These are phyloP conservation scores for Fraxinus xanthoxyloides DNA, from an alignment of 305 asterid species.

Conservation along the genomic window DNA sequence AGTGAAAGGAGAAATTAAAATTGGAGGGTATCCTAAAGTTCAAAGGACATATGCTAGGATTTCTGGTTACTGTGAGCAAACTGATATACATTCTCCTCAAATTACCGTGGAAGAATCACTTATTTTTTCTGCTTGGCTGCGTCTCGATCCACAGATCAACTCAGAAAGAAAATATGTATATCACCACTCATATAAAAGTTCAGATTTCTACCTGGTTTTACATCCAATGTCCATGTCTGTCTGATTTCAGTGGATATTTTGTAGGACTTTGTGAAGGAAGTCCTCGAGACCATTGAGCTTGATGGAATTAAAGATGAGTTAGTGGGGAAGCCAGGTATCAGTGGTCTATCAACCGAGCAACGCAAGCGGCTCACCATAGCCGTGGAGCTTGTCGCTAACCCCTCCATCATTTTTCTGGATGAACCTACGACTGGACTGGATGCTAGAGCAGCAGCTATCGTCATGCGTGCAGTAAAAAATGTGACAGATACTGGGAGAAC, in stretches of 20 bases:
- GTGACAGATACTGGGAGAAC: slow-evolving; percentile 82
- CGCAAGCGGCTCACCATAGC: slow-evolving; percentile 79
- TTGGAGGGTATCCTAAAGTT: slow-evolving; percentile 74
- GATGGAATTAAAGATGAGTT: slow-evolving; percentile 53
- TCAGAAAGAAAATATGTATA: slow-evolving; percentile 56
- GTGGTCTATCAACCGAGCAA: slow-evolving; percentile 80
- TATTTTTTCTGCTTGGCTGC: slow-evolving; percentile 80
- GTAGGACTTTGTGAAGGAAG: slow-evolving; percentile 73
- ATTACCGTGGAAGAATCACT: slow-evolving; percentile 78
- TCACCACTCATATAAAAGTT: not conserved
- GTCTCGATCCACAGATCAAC: slow-evolving; percentile 60
- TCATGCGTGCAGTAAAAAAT: slow-evolving; percentile 78
- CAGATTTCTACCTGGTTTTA: not conserved
- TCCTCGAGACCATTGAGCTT: slow-evolving; percentile 76
- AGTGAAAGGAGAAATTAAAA: slow-evolving; percentile 59
- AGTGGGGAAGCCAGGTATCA: slow-evolving; percentile 72
- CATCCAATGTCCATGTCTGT: not conserved
- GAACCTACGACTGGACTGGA: slow-evolving; percentile 84
- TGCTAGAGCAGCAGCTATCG: slow-evolving; percentile 85
- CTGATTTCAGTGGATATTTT: not conserved
- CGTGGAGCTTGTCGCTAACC: slow-evolving; percentile 77
- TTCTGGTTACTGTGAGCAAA: slow-evolving; percentile 86
- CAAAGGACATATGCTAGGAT: slow-evolving; percentile 68
- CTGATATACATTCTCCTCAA: slow-evolving; percentile 75
- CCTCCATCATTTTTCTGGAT: slow-evolving; percentile 75